A percentile compares a stretch with the other conserved stretches of the same genome.
phyloP scores from a whole-genome alignment of 192 early-diverging fungal species.

The Linnemannia schmuckeri region DNA sequence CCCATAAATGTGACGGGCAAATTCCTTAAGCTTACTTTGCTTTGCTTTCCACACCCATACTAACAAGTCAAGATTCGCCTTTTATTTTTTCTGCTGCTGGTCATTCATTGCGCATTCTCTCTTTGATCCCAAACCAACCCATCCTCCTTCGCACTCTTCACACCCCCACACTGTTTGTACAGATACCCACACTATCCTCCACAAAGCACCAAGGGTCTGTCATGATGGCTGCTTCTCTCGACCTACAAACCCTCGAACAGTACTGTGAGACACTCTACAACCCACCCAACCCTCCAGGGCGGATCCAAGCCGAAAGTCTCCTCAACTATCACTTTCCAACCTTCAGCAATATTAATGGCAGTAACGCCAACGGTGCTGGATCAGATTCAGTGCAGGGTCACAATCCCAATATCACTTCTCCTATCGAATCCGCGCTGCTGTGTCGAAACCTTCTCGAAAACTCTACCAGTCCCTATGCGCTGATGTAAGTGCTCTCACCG shows the following conservation, averaged over 20 bases:
- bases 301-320: constrained; percentile 34
- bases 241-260: constrained; percentile 40
- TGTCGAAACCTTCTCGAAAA: constrained; percentile 47
- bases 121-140: not conserved
- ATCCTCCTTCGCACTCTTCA: not conserved
- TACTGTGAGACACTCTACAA: constrained; percentile 51
- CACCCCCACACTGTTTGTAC: not conserved
- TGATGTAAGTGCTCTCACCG: constrained; percentile 28
- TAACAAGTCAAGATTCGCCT: not conserved
- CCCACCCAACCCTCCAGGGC: constrained; percentile 25
- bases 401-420: constrained; percentile 35
- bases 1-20: no score
- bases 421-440: constrained; percentile 43
- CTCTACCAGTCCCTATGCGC: constrained; percentile 33
- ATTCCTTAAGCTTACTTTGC: no score
- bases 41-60: no score
- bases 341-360: constrained; percentile 24
- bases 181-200: not conserved
- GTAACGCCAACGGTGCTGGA: not conserved
- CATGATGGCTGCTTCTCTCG: constrained; percentile 35
- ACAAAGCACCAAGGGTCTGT: not conserved
- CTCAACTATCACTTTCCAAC: constrained; percentile 46
- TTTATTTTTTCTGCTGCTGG: not conserved
- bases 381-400: not conserved
- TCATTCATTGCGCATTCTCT: not conserved